phyloP scores from a whole-genome alignment of 306 rosid genomes.

The Amphicarpaea edgeworthii region DNA sequence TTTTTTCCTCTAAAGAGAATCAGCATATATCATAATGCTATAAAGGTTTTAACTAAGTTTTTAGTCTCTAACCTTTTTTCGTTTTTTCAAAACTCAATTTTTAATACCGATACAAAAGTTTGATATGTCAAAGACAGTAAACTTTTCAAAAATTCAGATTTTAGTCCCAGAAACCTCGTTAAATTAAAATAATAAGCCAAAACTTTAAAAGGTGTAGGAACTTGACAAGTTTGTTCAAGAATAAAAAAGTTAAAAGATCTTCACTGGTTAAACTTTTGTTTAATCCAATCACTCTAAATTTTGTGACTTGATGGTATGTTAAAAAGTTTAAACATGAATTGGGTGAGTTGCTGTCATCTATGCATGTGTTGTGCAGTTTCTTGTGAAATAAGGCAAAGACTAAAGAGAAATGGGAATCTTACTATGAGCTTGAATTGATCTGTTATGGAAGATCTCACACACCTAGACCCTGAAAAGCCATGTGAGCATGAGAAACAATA shows the following conservation, averaged over 20 bases:
- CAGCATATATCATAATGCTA: neutral
- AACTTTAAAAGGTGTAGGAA: too few relatives aligned
- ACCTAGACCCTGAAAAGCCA: conserved; percentile 58
- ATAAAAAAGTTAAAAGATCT: neutral
- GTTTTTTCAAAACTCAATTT: too few relatives aligned
- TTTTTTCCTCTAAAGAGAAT: neutral
- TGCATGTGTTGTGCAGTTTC: neutral
- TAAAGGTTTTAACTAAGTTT: too few relatives aligned
- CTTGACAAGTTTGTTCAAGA: neutral
- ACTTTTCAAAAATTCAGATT: too few relatives aligned
- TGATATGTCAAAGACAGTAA: too few relatives aligned
- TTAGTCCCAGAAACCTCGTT: too few relatives aligned
- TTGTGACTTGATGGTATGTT: neutral
- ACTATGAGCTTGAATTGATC: conserved; percentile 79
- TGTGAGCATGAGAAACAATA: conserved; percentile 65
- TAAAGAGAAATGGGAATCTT: conserved; percentile 13
- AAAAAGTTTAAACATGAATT: neutral
- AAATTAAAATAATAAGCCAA: too few relatives aligned
- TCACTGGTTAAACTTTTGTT: too few relatives aligned
- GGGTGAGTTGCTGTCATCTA: neutral
- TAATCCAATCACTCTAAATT: neutral
- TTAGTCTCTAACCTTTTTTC: too few relatives aligned
- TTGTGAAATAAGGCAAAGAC: neutral
- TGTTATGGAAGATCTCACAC: conserved; percentile 70
- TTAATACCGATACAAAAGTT: too few relatives aligned